phyloP scores from a whole-genome alignment of 2,329 filamentous ascomycete genomes.

The Pseudogymnoascus sp. region DNA sequence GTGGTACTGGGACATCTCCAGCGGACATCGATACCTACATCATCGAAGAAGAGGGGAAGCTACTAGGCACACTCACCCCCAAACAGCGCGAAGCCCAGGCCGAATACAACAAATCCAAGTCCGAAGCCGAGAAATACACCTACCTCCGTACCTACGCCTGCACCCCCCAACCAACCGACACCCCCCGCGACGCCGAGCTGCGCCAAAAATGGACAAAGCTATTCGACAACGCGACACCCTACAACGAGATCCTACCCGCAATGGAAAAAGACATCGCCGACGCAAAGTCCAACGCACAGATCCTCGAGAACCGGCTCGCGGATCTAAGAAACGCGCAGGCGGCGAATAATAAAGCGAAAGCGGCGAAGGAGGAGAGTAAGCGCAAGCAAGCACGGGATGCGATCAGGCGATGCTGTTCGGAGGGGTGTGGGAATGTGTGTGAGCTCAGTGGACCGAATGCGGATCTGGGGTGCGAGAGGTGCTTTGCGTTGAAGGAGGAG shows the following conservation, averaged over 20 bases:
- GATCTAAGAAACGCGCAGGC: not conserved
- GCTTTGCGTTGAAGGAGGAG: not conserved
- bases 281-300: not conserved
- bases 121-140: not conserved
- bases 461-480: slow-evolving; percentile 1
- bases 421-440: not conserved
- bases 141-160: not conserved
- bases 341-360: slow-evolving; percentile 2
- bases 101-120: slow-evolving; percentile 1
- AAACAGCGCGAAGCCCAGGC: not conserved
- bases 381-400: not conserved
- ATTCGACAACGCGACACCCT: not conserved
- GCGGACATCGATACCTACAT: not conserved
- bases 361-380: slow-evolving; percentile 1
- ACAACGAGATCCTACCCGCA: not conserved
- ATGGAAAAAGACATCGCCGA: slow-evolving; percentile 1
- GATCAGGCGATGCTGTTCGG: not conserved
- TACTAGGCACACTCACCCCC: not conserved
- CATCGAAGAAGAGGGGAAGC: not conserved
- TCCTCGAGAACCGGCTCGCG: slow-evolving; percentile 1
- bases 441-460: not conserved
- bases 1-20: not conserved
- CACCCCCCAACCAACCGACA: not conserved
- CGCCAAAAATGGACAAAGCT: not conserved
- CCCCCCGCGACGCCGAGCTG: not conserved